phyloP scores from a whole-genome alignment of 2,329 filamentous ascomycete genomes.

The Colletotrichum shisoi region DNA sequence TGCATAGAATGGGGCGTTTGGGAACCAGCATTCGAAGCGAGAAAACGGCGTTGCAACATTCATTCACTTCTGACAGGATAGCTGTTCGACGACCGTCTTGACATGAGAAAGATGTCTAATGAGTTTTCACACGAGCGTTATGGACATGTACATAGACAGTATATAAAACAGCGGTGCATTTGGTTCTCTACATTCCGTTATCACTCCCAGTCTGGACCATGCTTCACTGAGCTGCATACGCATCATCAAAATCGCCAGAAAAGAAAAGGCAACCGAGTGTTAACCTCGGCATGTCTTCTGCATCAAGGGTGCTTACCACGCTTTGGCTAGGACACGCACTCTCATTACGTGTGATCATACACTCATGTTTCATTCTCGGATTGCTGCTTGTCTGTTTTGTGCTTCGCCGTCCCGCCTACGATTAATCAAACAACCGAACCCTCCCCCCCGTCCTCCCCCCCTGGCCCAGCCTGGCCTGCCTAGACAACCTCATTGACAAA shows the following conservation, averaged over 20 bases:
- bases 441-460: too few relatives aligned
- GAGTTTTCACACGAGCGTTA: slow-evolving; percentile 16
- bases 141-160: slow-evolving; percentile 17
- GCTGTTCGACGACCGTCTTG: not conserved
- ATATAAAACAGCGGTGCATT: slow-evolving; percentile 22
- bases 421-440: not conserved
- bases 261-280: not conserved
- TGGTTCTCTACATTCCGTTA: not conserved
- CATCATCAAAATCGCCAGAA: not conserved
- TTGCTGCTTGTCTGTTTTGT: not conserved
- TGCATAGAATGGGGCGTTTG: slow-evolving; percentile 31
- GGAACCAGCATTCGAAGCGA: slow-evolving; percentile 27
- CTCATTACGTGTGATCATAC: not conserved
- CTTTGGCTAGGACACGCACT: not conserved
- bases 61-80: not conserved
- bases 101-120: slow-evolving; percentile 1
- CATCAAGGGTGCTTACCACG: not conserved
- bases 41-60: not conserved
- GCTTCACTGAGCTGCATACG: not conserved
- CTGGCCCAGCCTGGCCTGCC: not conserved
- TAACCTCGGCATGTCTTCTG: not conserved
- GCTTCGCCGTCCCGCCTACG: too few relatives aligned
- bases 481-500: slow-evolving; percentile 65
- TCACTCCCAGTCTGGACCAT: too few relatives aligned
- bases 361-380: not conserved